These are phyloP conservation scores for Sporobolomyces pararoseus DNA, from an alignment of 768 basidiomycete genomes.

Conservation along the genomic window DNA sequence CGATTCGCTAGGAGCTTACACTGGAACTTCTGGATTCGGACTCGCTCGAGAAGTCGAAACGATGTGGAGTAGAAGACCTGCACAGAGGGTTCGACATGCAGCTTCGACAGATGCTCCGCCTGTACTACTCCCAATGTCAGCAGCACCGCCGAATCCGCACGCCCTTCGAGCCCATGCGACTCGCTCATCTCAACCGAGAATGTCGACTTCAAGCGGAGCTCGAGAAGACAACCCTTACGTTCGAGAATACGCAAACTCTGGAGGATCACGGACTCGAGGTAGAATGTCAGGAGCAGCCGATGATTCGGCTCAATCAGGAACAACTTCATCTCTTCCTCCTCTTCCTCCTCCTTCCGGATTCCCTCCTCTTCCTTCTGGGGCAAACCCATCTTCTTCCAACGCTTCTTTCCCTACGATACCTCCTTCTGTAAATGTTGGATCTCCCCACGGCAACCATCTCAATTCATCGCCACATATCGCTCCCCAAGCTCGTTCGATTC, in stretches of 20 bases:
- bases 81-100: neutral
- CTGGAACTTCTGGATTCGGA: constrained; percentile 20
- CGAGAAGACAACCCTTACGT: constrained; percentile 25
- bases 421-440: neutral
- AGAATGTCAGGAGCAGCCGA: neutral
- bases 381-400: neutral
- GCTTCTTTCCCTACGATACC: neutral
- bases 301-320: neutral
- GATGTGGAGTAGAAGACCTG: neutral
- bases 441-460: neutral
- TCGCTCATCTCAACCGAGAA: neutral
- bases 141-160: neutral
- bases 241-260: constrained; percentile 12
- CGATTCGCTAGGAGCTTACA: constrained; percentile 40
- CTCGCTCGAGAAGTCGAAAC: constrained; percentile 26
- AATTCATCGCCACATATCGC: neutral
- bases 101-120: neutral
- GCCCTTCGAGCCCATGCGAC: neutral
- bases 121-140: neutral
- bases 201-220: neutral
- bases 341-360: neutral
- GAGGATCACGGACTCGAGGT: constrained; percentile 2
- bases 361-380: neutral
- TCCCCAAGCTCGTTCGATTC: constrained; percentile 11
- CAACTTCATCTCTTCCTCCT: neutral